Evolutionary conservation across 2,329 filamentous ascomycete genomes (phyloP), one percentile per base, ranked within the genome.

Genomic region (Didymella exigua): DNA sequence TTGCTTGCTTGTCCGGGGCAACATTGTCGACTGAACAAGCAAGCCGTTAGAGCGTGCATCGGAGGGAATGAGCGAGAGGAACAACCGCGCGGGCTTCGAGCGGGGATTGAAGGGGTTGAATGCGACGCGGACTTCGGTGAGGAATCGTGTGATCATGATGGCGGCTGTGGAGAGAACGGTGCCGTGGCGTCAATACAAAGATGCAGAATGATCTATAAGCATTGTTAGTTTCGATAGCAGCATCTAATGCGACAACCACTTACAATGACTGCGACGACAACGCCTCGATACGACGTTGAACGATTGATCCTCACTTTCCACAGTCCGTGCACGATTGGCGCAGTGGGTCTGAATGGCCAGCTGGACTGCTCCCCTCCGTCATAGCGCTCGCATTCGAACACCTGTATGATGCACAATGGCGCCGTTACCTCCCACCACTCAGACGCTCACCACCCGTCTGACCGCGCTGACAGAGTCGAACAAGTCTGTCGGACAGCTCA

Each of bases 21-120:
- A 80, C 61, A 96, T 80, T 57, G 85, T 89, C 11, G 91, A 89
- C 66, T 86, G 86, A 70, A 98, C 89, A 69, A 87, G 85, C 81
- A 96, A 91, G 62, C 84, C 86, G 49, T 81, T 83, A 51, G 82
- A 78, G 49, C 92, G 86, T 56, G 92, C 92, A 68, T 88, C 86
- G 36, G 92, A 85, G 9, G 93, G 91, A 27, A 99, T 86, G 61
- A 89, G 83, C 27, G 90, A 89, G 64, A 98, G 90, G 77, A 98
- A 95, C 46, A 96, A 83, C 37, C 95, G 88, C 33, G 91, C 93
- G 21, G 93, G 89, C 72, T 91, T 92, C 59, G 91, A 87, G 73
- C 84, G 82, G 21, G 84, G 78, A 24, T 87, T 89, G 84, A 98
- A 98, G 33, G 95, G 93, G 78, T 96, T 96, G 86, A 98, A 97